Evolutionary conservation across 2,329 filamentous ascomycete species (phyloP), one percentile per base, ranked within the genome.

Genomic region (Ambrosiella xylebori): DNA sequence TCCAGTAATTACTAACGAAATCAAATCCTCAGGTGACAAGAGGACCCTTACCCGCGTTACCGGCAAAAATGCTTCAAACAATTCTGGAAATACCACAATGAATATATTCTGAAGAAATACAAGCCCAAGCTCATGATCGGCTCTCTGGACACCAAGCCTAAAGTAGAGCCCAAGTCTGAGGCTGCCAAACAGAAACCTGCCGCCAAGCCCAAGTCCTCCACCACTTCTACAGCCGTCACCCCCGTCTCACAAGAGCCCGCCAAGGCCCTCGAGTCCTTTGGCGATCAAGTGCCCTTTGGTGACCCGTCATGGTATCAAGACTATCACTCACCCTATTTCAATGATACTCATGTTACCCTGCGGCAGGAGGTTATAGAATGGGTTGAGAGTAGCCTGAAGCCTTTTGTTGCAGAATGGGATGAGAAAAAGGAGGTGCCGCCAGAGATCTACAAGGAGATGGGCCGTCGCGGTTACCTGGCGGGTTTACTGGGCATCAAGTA

Each of bases 281-380:
- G 97, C 44, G 44, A 47, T 17, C 44, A 47, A 8, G 44, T 47
- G 66, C 78, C 85, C 0, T 97, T 81, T 68, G 93, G 93, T 61
- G 81, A 86, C 64, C 77, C 93, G 68, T 84, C 98, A 27, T 98
- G 93, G 93, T 96, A 96, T 71, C 90, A 95, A 70, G 84, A 84
- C 64, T 95, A 95, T 72, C 87, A 95, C 74, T 95, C 91, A 1
- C 88, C 91, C 36, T 97, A 96, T 78, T 95, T 85, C 78, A 96
- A 96, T 73, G 85, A 95, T 71, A 83, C 88, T 4, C 93, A 98
- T 71, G 90, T 82, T 59, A 89, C 88, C 56, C 84, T 98, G 54
- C 88, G 93, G 61, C 84, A 82, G 63, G 93, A 98, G 75, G 77
- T 96, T 61, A 86, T 93, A 66, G 79, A 89, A 74, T 98, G 90